Conservation (phyloP, 495 filamentous ascomycete species). For the Hypoxylon fuscum region DNA sequence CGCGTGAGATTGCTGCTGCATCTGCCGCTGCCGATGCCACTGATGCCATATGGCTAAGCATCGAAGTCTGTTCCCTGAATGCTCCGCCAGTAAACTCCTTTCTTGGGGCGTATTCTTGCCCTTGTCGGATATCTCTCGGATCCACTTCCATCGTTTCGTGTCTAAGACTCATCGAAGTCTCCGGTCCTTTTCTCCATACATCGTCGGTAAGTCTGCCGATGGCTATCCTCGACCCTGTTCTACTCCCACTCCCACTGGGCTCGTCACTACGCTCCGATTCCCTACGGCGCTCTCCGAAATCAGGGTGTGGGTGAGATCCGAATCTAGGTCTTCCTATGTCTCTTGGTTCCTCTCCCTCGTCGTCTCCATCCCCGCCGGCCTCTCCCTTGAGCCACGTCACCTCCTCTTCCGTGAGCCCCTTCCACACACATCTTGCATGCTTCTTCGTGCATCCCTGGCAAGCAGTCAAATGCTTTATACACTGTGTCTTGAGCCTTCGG, state of each 20-base stretch:
- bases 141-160: conserved; percentile 43
- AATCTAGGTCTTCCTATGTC: conserved; percentile 32
- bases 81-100: conserved; percentile 28
- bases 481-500: conserved; percentile 79
- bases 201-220: conserved; percentile 41
- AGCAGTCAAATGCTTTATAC: conserved; percentile 83
- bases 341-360: conserved; percentile 40
- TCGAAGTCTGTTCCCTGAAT: conserved; percentile 31
- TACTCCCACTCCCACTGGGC: conserved; percentile 24
- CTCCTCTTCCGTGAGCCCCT: conserved; percentile 76
- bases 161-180: conserved; percentile 16
- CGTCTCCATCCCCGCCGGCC: conserved; percentile 32
- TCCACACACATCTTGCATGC: conserved; percentile 87
- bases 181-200: conserved; percentile 43
- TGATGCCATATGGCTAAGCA: conserved; percentile 44
- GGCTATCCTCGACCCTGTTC: conserved; percentile 35
- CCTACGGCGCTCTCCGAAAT: conserved; percentile 30
- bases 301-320: conserved; percentile 24
- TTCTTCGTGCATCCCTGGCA: conserved; percentile 90
- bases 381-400: conserved; percentile 50
- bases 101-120: conserved; percentile 33
- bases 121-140: conserved; percentile 28
- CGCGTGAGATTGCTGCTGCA: conserved; percentile 39
- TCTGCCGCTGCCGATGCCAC: conserved; percentile 45
- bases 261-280: conserved; percentile 37